Conservation (phyloP, 805 yeast species). For the Candida tammaniensis region DNA sequence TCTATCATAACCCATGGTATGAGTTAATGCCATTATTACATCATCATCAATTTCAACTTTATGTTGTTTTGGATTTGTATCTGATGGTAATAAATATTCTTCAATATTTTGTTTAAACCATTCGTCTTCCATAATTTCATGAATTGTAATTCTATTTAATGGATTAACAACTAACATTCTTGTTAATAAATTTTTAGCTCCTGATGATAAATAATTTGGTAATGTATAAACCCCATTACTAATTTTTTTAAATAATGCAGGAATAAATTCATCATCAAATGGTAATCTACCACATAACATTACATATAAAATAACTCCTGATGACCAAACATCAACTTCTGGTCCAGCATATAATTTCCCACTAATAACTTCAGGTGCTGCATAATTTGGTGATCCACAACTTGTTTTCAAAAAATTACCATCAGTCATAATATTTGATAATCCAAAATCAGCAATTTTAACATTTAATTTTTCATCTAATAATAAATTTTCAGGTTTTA, state of each 20-base stretch:
- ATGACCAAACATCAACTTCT: conserved; percentile 97
- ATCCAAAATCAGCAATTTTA: conserved; percentile 94
- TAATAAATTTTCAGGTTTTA: conserved; percentile 91
- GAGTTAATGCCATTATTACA: conserved; percentile 68
- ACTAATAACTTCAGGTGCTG: conserved; percentile 95
- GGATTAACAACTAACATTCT: conserved; percentile 95
- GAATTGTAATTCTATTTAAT: conserved; percentile 86
- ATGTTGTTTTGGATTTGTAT: conserved; percentile 33
- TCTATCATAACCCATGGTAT: conserved; percentile 85
- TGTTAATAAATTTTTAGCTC: conserved; percentile 79
- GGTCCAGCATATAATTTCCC: conserved; percentile 97
- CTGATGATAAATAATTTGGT: conserved; percentile 81
- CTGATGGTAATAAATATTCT: conserved; percentile 70
- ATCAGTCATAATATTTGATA: conserved; percentile 95
- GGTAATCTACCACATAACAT: conserved; percentile 96
- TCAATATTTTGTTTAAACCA: conserved; percentile 87
- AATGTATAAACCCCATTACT: conserved; percentile 89
- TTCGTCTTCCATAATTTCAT: conserved; percentile 88
- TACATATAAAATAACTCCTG: conserved; percentile 92
- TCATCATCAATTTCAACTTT: conserved; percentile 65
- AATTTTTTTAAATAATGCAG: conserved; percentile 88
- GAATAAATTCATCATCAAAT: conserved; percentile 94
- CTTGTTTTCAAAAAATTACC: conserved; percentile 93
- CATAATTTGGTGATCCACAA: conserved; percentile 96
- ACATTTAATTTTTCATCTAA: conserved; percentile 88